These are phyloP conservation scores for Arabidopsis hybrid DNA, from an alignment of 441 rosid species.

Conservation along the genomic window DNA sequence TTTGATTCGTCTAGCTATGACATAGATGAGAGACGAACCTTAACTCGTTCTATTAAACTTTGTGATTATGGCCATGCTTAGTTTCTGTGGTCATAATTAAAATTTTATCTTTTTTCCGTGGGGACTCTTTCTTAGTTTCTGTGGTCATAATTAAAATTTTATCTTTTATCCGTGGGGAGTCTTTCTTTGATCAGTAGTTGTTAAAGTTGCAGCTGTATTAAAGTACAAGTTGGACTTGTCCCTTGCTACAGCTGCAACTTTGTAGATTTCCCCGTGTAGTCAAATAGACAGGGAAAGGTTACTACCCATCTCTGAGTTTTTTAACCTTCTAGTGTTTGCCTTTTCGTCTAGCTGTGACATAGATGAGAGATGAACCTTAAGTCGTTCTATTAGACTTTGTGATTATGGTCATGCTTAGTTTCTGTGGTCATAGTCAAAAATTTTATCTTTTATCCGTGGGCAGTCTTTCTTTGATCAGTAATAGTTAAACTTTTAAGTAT, in stretches of 20 bases:
- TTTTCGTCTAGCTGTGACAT: constrained; percentile 9
- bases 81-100: constrained; percentile 1
- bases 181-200: not conserved
- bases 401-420: constrained; percentile 16
- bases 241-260: constrained; percentile 5
- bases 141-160: not conserved
- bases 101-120: not conserved
- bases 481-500: not conserved
- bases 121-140: not conserved
- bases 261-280: constrained; percentile 11
- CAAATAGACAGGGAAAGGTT: not conserved
- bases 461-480: not conserved
- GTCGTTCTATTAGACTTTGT: constrained; percentile 14
- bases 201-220: not conserved
- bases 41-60: constrained; percentile 4
- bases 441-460: not conserved
- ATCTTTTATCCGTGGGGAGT: not conserved
- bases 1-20: constrained; percentile 5
- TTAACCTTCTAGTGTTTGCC: not conserved
- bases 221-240: constrained; percentile 13
- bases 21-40: constrained; percentile 19
- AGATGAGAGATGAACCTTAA: constrained; percentile 19
- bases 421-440: constrained; percentile 1
- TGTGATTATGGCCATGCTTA: constrained; percentile 22
- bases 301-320: constrained; percentile 15